Evolutionary conservation across 2,329 filamentous ascomycete species (phyloP), one percentile per base, ranked within the genome.

Genomic region (Arthrobotrys pseudoclavata): DNA sequence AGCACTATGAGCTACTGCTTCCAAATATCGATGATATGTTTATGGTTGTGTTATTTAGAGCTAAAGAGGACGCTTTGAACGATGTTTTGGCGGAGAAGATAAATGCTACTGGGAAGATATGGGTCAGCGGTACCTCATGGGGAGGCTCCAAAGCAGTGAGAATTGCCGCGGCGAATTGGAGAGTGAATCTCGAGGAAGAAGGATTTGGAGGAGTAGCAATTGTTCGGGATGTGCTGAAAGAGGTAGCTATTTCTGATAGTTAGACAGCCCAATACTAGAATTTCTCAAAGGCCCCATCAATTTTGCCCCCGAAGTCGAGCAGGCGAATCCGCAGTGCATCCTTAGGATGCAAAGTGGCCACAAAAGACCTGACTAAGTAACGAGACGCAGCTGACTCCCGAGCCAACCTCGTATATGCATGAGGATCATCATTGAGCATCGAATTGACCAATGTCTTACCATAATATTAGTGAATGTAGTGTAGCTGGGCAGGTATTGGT

Each of bases 111-210:
- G 87, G 90, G 47, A 89, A 88, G 81, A 91, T 97, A 81, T 97
- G 94, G 82, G 91, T 97, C 4, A 94, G 92, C 76, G 92, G 92
- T 0, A 97, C 93, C 12, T 86, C 84, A 53, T 97, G 94, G 93
- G 92, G 91, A 0, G 85, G 86, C 70, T 66, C 53, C 2, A 88
- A 90, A 70, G 94, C 94, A 7, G 91, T 90, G 77, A 87, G 95
- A n/a, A 89, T 97, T 80, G 94, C 95, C 0, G 89, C 97, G 48
- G 91, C 92, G 45, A 97, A 92, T 82, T 97, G 94, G 93, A 89
- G 88, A 83, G 91, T 92, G 1, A 87, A 94, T 81, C 86, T 90
- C 0, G 86, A 89, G 57, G 86, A 87, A 76, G 94, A 97, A 82
- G 79, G 76, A 15, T 57, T 52, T 22, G 79, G 69, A 29, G 71